These are phyloP conservation scores for Arthrobotrys megalospora DNA, from an alignment of 2,329 filamentous ascomycete species.

Conservation along the genomic window DNA sequence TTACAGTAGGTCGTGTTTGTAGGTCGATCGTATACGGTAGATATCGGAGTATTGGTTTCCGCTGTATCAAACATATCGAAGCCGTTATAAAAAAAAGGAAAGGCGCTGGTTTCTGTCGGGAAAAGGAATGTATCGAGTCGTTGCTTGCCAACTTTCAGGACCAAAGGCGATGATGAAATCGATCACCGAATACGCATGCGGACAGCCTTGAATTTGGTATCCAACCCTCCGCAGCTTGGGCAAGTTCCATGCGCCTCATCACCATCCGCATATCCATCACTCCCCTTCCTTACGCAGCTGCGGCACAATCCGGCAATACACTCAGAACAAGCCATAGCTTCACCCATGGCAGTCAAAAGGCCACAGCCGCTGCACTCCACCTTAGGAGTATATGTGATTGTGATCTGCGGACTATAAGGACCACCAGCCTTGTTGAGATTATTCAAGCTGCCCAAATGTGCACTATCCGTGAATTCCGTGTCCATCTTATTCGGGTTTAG, in stretches of 20 bases:
- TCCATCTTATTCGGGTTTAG: conserved; percentile 58
- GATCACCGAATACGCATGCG: conserved; percentile 56
- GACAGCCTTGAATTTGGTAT: conserved; percentile 58
- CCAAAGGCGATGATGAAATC: background rate
- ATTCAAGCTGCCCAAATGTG: conserved; percentile 40
- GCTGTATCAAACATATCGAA: conserved; percentile 9
- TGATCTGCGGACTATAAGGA: conserved; percentile 59
- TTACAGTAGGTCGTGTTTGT: conserved; percentile 44
- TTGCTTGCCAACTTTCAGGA: background rate
- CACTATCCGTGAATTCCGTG: conserved; percentile 47
- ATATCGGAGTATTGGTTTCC: conserved; percentile 35
- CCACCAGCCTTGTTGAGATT: conserved; percentile 55
- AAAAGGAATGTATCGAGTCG: conserved; percentile 8
- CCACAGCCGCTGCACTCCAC: conserved; percentile 59
- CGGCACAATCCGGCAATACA: conserved; percentile 59
- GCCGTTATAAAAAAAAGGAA: conserved; percentile 19
- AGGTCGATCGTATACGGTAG: conserved; percentile 36
- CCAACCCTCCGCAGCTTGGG: conserved; percentile 57
- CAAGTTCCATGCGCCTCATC: conserved; percentile 57
- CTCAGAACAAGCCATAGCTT: conserved; percentile 59
- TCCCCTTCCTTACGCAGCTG: conserved; percentile 58
- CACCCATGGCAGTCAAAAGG: conserved; percentile 53
- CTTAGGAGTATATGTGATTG: conserved; percentile 59
- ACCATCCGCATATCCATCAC: conserved; percentile 56
- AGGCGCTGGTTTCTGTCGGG: conserved; percentile 12